phyloP scores from a whole-genome alignment of 495 filamentous ascomycete species.

The Aspergillus steynii region DNA sequence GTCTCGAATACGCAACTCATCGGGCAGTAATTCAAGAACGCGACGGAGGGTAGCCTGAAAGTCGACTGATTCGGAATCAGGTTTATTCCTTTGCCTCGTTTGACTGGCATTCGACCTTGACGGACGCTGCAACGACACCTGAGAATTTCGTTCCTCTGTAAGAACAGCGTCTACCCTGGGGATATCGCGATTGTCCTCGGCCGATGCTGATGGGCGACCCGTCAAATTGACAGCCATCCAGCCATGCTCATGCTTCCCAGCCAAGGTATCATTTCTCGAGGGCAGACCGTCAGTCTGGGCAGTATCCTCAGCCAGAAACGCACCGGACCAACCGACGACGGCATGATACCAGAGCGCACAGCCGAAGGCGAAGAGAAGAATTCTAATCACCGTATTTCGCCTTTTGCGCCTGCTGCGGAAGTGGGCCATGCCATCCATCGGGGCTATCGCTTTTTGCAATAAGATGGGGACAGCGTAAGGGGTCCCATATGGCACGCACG shows the following conservation, averaged over 20 bases:
- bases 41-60: constrained; percentile 1
- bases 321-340: not conserved
- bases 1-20: constrained; percentile 7
- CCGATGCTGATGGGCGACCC: too few relatives aligned
- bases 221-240: not conserved
- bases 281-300: not conserved
- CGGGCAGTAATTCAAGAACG: constrained; percentile 7
- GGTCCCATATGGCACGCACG: not conserved
- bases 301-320: not conserved
- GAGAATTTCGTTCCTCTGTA: not conserved
- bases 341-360: not conserved
- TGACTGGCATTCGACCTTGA: not conserved
- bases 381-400: not conserved
- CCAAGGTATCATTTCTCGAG: not conserved
- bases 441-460: not conserved
- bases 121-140: not conserved
- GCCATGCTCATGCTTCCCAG: not conserved
- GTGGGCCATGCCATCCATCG: not conserved
- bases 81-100: too few relatives aligned
- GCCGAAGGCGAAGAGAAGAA: not conserved
- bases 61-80: not conserved
- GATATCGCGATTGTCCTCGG: not conserved
- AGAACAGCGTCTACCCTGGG: not conserved
- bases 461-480: not conserved
- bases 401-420: not conserved